Evolutionary conservation across 2,329 filamentous ascomycete genomes (phyloP).

Genomic region (Ascochyta lentis): DNA sequence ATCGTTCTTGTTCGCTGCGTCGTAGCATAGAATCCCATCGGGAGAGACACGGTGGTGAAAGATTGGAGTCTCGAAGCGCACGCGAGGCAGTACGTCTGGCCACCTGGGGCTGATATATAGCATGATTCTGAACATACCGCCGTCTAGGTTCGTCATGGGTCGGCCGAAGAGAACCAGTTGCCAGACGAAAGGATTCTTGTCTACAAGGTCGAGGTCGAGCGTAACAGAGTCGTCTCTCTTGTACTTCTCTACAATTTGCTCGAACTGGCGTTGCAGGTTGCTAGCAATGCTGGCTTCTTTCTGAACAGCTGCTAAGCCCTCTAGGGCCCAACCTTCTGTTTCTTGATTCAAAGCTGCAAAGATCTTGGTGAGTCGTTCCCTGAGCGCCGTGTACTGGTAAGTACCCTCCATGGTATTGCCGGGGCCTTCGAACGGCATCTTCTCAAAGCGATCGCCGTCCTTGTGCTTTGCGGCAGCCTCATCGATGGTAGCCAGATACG

Average conservation of each 20-base stretch:
- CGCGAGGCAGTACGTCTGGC: conserved; percentile 85
- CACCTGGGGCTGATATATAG: conserved; percentile 84
- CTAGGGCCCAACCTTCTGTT: conserved; percentile 70
- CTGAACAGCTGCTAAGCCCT: conserved; percentile 68
- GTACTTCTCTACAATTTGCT: conserved; percentile 79
- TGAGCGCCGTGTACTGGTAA: conserved; percentile 80
- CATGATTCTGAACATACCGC: conserved; percentile 80
- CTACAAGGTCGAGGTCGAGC: conserved; percentile 76
- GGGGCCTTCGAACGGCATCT: conserved; percentile 84
- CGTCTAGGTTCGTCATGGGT: conserved; percentile 92
- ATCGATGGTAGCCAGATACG: conserved; percentile 76
- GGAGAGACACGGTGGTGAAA: conserved; percentile 88
- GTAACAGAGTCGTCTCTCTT: conserved; percentile 73
- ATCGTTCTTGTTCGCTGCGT: conserved; percentile 72
- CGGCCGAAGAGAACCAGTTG: conserved; percentile 85
- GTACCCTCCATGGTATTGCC: conserved; percentile 85
- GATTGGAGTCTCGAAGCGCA: conserved; percentile 78
- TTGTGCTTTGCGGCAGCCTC: conserved; percentile 68
- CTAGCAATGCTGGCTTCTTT: conserved; percentile 78
- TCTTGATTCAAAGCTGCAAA: conserved; percentile 76
- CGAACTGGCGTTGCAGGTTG: conserved; percentile 82
- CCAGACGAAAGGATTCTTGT: conserved; percentile 91
- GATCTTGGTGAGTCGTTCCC: conserved; percentile 71
- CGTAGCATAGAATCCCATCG: conserved; percentile 83
- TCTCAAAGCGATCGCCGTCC: conserved; percentile 70